phyloP scores from a whole-genome alignment of 805 yeast species.

The Scheffersomyces lignosus region DNA sequence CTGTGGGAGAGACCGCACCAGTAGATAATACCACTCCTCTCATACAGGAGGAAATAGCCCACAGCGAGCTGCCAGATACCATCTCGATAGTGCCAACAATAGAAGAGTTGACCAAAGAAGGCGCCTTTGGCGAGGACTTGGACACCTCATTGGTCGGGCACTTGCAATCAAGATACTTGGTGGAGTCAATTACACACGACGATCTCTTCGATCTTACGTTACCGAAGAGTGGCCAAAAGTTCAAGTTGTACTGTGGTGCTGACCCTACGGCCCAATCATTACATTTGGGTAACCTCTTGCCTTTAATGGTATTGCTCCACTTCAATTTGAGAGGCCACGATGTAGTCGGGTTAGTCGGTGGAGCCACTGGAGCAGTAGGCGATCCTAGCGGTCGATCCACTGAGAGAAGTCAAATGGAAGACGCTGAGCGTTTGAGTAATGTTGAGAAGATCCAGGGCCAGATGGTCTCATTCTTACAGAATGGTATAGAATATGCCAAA shows the following conservation, averaged over 20 bases:
- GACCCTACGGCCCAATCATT: slow-evolving; percentile 92
- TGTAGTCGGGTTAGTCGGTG: slow-evolving; percentile 83
- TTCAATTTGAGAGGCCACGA: slow-evolving; percentile 83
- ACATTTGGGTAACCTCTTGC: slow-evolving; percentile 88
- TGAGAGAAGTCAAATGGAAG: slow-evolving; percentile 66
- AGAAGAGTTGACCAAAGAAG: slow-evolving; percentile 20
- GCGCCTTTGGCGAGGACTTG: slow-evolving; percentile 20
- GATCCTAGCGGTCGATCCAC: slow-evolving; percentile 92
- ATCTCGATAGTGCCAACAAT: slow-evolving; percentile 42
- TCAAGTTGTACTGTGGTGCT: slow-evolving; percentile 87
- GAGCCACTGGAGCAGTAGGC: slow-evolving; percentile 95
- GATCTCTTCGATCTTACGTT: slow-evolving; percentile 34
- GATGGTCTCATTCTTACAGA: slow-evolving; percentile 56
- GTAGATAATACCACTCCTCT: too few species aligned
- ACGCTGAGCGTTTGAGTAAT: slow-evolving; percentile 52
- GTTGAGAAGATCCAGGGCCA: slow-evolving; percentile 61
- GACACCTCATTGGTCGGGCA: slow-evolving; percentile 34
- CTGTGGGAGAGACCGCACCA: too few species aligned
- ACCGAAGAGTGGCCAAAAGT: slow-evolving; percentile 23
- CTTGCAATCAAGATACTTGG: slow-evolving; percentile 35
- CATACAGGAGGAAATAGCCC: too few species aligned
- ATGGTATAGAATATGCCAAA: slow-evolving; percentile 63
- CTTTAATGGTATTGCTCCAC: slow-evolving; percentile 81
- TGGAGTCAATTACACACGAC: slow-evolving; percentile 40
- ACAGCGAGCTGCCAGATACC: too few species aligned